Evolutionary conservation across 2,329 filamentous ascomycete species (phyloP), one percentile per base, ranked within the genome.

Genomic region (Cladosporium velox): DNA sequence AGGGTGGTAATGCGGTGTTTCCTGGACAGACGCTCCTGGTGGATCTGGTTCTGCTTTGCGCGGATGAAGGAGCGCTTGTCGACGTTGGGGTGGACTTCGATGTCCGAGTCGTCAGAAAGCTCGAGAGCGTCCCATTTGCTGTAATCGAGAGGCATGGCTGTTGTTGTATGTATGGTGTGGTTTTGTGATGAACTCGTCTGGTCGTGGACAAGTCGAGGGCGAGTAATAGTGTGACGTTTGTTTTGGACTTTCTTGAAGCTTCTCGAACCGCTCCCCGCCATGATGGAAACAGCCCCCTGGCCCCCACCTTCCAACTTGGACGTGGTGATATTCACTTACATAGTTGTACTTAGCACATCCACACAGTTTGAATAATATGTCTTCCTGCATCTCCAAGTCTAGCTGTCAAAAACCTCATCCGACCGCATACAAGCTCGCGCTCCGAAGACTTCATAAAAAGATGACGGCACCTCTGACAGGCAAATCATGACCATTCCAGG

Each of bases 31-130:
- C 95, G 90, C 77, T 97, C 90, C 76, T 93, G 88, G 79, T 99
- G 95, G 74, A 99, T 99, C 81, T 99, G 93, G 73, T 89, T 90
- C 82, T 98, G 95, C 82, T 99, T 99, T 70, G 95, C 96, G 71
- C 94, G 92, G 78, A 99, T 99, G 80, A 99, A 99, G 68, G 94
- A 98, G 61, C 90, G 88, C 80, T 99, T 99, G 83, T 99, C 95
- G 21, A 58, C 55, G 21, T 58, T 58, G 67, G 95, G 95, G 80
- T 99, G 95, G 61, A 98, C 95, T 82, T 99, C 95, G 74, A 99
- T 90, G 76, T 99, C 95, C 61, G 93, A 97, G 81, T 99, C 95
- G 80, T 99, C 95, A 75, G 92, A 97, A 77, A 99, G 89, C 88
- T 99, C 95, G 76, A 99, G 87, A 67, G 91, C 90, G 78, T 98